phyloP scores from a whole-genome alignment of 495 filamentous ascomycete genomes.

The Aspergillus campestris region DNA sequence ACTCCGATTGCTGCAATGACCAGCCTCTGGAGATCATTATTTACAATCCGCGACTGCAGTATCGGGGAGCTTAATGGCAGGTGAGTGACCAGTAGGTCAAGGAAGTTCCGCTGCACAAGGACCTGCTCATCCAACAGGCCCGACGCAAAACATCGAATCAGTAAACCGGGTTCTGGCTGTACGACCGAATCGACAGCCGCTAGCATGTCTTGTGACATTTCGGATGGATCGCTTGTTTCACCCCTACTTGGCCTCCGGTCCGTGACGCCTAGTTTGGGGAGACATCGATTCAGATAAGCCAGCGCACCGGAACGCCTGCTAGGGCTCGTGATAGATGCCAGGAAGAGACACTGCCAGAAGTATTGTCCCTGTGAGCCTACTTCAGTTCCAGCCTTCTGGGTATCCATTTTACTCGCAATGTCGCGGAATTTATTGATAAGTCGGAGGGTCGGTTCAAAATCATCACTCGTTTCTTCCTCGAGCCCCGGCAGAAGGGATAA shows the following conservation, averaged over 20 bases:
- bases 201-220: constrained; percentile 21
- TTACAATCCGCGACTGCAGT: constrained; percentile 61
- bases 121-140: constrained; percentile 85
- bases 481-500: constrained; percentile 80
- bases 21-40: constrained; percentile 69
- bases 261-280: constrained; percentile 60
- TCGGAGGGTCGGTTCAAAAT: constrained; percentile 80
- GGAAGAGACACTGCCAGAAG: constrained; percentile 98
- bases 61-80: constrained; percentile 82
- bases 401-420: constrained; percentile 48
- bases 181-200: constrained; percentile 63
- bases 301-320: constrained; percentile 77
- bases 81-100: constrained; percentile 86
- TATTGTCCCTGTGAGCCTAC: constrained; percentile 64
- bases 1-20: constrained; percentile 77
- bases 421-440: constrained; percentile 71
- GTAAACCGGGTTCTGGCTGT: constrained; percentile 83
- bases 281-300: constrained; percentile 68
- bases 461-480: constrained; percentile 93
- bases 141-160: constrained; percentile 83
- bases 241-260: constrained; percentile 25
- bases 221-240: constrained; percentile 14
- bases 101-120: constrained; percentile 85
- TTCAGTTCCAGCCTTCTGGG: constrained; percentile 34
- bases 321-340: constrained; percentile 82